Evolutionary conservation across 2,329 filamentous ascomycete species (phyloP), one percentile per base, ranked within the genome.

Genomic region (Verticillium klebahnii): DNA sequence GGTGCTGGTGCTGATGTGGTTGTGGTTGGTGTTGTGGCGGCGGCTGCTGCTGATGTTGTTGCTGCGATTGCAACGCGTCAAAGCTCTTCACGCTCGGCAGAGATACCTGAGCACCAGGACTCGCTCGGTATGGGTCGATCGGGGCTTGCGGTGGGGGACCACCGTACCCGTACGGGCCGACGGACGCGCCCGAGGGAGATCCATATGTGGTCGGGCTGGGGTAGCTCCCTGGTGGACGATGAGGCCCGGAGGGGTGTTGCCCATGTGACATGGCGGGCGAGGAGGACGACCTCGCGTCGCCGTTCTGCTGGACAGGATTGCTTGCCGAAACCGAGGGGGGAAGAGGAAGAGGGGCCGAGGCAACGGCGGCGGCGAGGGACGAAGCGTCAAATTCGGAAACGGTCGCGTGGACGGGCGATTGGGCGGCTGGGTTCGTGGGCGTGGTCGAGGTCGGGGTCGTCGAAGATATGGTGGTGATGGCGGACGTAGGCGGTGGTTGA

Each of bases 31-130:
- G 72, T 62, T 70, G 69, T 52, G 65, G 68, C 36, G 58, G 29
- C 50, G 40, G 58, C n/a, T 32, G 69, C 55, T 67, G 64, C 50
- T 67, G 69, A 14, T 64, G 64, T 45, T 71, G 69, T 19, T 64
- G 67, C 50, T 73, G 74, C 58, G 70, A 68, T 45, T 71, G 71
- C 17, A 71, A 69, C 58, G 73, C 71, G 61, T 78, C 77, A 67
- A 78, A 75, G 4, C 76, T 78, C 63, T 76, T 74, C 74, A 79
- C 78, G 65, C 76, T 79, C 56, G 77, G 77, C 55, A 79, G 69
- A 7, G 77, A 71, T 60, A 77, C 75, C 52, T 74, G 70, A 59
- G 70, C 66, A 56, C 68, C 66, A 4, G 71, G 58, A 56, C 63
- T 70, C 59, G 72, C 66, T 64, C 76, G 73, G 65, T 78, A 79